phyloP scores from a whole-genome alignment of 1,284 basidiomycete genomes.

The Fistulinella cinereoalba region DNA sequence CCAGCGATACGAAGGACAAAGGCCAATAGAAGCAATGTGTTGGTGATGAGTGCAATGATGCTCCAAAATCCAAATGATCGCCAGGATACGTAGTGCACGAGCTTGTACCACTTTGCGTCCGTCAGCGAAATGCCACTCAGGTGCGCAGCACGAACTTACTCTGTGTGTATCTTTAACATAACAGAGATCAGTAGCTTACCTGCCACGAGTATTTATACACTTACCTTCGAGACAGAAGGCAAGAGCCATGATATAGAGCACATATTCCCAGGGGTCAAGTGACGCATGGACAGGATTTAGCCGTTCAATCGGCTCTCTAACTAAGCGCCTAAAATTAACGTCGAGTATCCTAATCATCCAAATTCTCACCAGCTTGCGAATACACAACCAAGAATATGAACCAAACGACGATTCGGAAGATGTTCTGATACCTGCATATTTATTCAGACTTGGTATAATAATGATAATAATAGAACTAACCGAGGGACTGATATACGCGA shows the following conservation, averaged over 20 bases:
- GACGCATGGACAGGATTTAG: constrained; percentile 46
- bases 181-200: constrained; percentile 4
- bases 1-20: constrained; percentile 75
- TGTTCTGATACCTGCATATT: constrained; percentile 65
- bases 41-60: constrained; percentile 66
- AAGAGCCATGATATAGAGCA: constrained; percentile 73
- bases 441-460: constrained; percentile 2
- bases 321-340: constrained; percentile 36
- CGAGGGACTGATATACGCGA: constrained; percentile 84
- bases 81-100: constrained; percentile 65
- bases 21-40: constrained; percentile 67
- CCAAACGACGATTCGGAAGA: constrained; percentile 78
- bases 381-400: constrained; percentile 82
- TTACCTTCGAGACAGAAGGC: constrained; percentile 79
- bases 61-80: constrained; percentile 83
- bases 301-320: constrained; percentile 69
- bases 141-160: constrained; percentile 38
- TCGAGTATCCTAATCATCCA: neutral
- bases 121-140: neutral
- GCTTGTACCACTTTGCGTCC: constrained; percentile 55
- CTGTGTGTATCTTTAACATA: constrained; percentile 57
- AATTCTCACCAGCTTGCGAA: constrained; percentile 68
- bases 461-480: constrained; percentile 33
- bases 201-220: neutral
- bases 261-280: constrained; percentile 75